Conservation (phyloP, 495 filamentous ascomycete species). For the Penicillium nucicola region DNA sequence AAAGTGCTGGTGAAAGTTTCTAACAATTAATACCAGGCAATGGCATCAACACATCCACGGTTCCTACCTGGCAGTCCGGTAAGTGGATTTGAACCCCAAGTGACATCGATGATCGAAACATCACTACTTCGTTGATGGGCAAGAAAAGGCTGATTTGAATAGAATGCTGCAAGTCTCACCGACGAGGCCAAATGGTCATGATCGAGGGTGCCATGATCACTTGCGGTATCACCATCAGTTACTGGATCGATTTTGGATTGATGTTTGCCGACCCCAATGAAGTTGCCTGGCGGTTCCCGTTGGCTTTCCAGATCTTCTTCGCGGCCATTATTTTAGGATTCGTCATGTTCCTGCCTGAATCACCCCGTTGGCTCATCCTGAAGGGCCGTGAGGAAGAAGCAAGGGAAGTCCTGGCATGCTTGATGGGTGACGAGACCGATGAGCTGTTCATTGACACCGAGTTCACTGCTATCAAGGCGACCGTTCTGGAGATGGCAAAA, state of each 20-base stretch:
- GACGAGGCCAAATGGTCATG: constrained; percentile 75
- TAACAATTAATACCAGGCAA: constrained; percentile 29
- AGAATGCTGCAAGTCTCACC: constrained; percentile 71
- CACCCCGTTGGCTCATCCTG: constrained; percentile 71
- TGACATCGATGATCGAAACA: neutral
- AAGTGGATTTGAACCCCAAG: neutral
- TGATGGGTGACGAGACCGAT: constrained; percentile 52
- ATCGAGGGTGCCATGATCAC: constrained; percentile 73
- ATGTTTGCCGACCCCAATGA: constrained; percentile 60
- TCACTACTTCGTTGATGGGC: neutral
- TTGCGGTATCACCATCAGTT: constrained; percentile 66
- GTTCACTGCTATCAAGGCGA: constrained; percentile 71
- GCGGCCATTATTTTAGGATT: constrained; percentile 57
- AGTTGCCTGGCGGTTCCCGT: constrained; percentile 71
- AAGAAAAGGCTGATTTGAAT: neutral
- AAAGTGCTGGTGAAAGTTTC: neutral
- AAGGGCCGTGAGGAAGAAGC: constrained; percentile 67
- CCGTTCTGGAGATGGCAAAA: constrained; percentile 67
- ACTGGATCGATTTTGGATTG: constrained; percentile 74
- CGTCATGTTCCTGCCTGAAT: constrained; percentile 67
- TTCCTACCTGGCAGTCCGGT: constrained; percentile 72
- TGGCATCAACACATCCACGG: constrained; percentile 62
- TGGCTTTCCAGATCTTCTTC: constrained; percentile 71
- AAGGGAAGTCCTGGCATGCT: constrained; percentile 56
- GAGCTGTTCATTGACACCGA: constrained; percentile 59